These are phyloP conservation scores for Oryza brachyantha DNA, from an alignment of 176 grass and related monocot species.

Conservation along the genomic window DNA sequence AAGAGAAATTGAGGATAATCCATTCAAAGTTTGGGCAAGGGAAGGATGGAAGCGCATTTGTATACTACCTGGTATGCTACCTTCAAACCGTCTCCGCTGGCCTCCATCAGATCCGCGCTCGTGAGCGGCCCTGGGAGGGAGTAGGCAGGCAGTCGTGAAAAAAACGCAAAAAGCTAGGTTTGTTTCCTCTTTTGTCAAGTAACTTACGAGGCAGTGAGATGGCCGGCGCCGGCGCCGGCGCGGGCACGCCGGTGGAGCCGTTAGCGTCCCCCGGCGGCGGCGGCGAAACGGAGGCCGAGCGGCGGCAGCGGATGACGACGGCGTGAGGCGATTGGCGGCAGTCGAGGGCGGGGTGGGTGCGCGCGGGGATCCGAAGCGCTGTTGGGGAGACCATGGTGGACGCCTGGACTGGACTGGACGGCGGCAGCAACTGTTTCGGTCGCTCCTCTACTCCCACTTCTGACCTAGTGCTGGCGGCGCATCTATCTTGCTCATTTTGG, in stretches of 20 bases:
- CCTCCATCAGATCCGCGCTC: constrained; percentile 46
- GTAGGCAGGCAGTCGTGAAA: too few relatives aligned
- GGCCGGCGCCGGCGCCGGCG: constrained; percentile 11
- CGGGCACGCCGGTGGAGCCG: neutral
- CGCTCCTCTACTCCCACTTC: too few relatives aligned
- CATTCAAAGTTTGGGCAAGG: too few relatives aligned
- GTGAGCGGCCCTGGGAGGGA: constrained; percentile 39
- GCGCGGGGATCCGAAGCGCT: neutral
- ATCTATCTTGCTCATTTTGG: too few relatives aligned
- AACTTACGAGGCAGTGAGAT: constrained; percentile 32
- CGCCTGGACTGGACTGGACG: too few relatives aligned
- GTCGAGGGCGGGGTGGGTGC: neutral
- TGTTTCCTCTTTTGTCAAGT: too few relatives aligned
- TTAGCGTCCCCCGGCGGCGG: neutral
- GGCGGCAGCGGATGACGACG: neutral
- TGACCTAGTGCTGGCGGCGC: neutral
- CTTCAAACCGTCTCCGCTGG: constrained; percentile 39
- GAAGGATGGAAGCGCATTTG: too few relatives aligned
- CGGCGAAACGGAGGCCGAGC: neutral
- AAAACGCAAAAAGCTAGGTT: too few relatives aligned
- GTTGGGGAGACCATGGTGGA: too few relatives aligned
- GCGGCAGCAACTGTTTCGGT: too few relatives aligned
- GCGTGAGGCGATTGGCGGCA: neutral
- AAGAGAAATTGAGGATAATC: neutral
- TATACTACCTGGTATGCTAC: constrained; percentile 70